phyloP scores from a whole-genome alignment of 345 rosid species.

The Excoecaria cochinchinensis region DNA sequence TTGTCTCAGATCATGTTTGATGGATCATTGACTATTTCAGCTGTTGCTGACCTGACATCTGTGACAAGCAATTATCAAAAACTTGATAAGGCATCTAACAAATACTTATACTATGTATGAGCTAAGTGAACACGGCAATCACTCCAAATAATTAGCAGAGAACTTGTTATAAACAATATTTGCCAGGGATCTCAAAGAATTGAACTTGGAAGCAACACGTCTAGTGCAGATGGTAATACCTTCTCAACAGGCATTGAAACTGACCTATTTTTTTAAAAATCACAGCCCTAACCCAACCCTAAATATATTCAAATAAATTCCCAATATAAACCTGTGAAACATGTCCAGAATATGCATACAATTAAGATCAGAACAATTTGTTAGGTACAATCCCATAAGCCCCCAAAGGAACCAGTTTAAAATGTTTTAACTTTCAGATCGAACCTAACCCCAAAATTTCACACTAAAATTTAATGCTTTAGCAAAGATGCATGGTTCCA shows the following conservation, averaged over 20 bases:
- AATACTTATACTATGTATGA: too few relatives aligned
- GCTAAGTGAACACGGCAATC: too few relatives aligned
- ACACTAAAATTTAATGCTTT: background rate
- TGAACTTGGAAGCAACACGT: background rate
- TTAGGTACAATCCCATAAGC: background rate
- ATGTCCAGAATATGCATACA: background rate
- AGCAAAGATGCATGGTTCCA: background rate
- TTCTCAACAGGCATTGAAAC: background rate
- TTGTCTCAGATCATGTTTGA: slow-evolving; percentile 24
- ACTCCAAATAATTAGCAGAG: background rate
- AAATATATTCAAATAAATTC: background rate
- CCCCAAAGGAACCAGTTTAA: background rate
- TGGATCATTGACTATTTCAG: slow-evolving; percentile 26
- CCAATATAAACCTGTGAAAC: too few relatives aligned
- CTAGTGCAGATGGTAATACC: background rate
- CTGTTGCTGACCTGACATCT: slow-evolving; percentile 31
- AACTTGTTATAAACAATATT: background rate
- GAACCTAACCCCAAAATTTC: background rate
- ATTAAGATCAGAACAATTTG: background rate
- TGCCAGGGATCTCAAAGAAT: background rate
- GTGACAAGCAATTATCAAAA: slow-evolving; percentile 26
- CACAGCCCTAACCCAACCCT: background rate
- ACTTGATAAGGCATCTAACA: background rate
- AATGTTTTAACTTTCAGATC: background rate
- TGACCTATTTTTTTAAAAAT: background rate